A percentile compares a stretch with the other conserved stretches of the same genome.
These are phyloP conservation scores for Dactylellina sp. DNA, from an alignment of 2,329 filamentous ascomycete genomes.

Conservation along the genomic window DNA sequence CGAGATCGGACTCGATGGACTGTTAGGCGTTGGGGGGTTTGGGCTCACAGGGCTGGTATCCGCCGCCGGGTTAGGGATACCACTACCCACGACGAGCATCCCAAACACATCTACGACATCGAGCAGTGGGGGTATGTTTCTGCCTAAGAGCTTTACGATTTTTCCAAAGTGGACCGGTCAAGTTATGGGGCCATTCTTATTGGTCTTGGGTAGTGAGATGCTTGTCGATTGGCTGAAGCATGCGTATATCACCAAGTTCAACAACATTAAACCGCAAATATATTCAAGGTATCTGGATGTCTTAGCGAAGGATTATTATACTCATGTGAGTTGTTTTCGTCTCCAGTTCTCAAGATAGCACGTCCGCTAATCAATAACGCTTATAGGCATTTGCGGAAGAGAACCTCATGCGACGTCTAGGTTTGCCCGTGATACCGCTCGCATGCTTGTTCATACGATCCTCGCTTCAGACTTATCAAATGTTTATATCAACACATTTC, in stretches of 20 bases:
- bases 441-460: constrained; percentile 96
- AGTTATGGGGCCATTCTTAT: constrained; percentile 89
- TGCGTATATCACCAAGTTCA: constrained; percentile 98
- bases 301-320: constrained; percentile 97
- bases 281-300: constrained; percentile 93
- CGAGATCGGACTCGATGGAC: constrained; percentile 85
- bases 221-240: constrained; percentile 97
- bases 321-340: constrained; percentile 72
- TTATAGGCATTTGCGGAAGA: constrained; percentile 85
- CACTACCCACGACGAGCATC: constrained; percentile 55
- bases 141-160: constrained; percentile 89
- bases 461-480: constrained; percentile 94
- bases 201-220: constrained; percentile 96
- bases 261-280: constrained; percentile 90
- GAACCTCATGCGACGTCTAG: constrained; percentile 87
- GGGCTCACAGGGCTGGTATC: constrained; percentile 62
- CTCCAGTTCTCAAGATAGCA: neutral
- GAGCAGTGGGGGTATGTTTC: constrained; percentile 66
- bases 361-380: neutral
- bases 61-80: constrained; percentile 42
- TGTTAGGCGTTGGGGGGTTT: constrained; percentile 62
- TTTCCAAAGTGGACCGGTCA: constrained; percentile 88
- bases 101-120: constrained; percentile 63
- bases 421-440: constrained; percentile 88
- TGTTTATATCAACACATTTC: constrained; percentile 91